Conservation (phyloP, 1,284 basidiomycete genomes). For the Pascua sp. region DNA sequence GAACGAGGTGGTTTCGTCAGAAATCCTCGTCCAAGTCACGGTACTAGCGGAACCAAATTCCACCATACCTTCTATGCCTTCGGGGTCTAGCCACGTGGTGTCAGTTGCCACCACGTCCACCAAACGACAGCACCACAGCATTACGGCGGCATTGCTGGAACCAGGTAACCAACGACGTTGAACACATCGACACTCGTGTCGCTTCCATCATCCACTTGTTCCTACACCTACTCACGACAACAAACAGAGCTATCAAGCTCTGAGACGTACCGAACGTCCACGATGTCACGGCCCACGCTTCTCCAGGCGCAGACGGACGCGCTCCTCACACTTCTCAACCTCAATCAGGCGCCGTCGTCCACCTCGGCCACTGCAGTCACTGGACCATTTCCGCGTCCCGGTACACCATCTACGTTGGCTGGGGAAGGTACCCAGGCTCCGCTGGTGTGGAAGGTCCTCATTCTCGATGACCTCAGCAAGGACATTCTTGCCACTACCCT, state of each 20-base stretch:
- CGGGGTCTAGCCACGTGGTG: too few relatives aligned
- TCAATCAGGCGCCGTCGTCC: slow-evolving; percentile 45
- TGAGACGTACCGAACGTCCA: neutral
- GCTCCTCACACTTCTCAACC: slow-evolving; percentile 53
- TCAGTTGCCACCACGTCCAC: too few relatives aligned
- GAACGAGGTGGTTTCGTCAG: neutral
- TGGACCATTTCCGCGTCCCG: slow-evolving; percentile 37
- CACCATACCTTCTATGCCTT: too few relatives aligned
- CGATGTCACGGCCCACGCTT: slow-evolving; percentile 47
- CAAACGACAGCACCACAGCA: too few relatives aligned
- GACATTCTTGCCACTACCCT: slow-evolving; percentile 93
- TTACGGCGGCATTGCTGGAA: too few relatives aligned
- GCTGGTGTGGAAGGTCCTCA: slow-evolving; percentile 93
- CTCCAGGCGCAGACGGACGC: slow-evolving; percentile 52
- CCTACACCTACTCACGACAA: too few relatives aligned
- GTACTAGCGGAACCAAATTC: too few relatives aligned
- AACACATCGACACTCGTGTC: too few relatives aligned
- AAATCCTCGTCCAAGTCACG: neutral
- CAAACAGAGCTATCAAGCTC: neutral
- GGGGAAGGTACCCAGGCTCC: slow-evolving; percentile 57
- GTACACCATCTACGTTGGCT: slow-evolving; percentile 31
- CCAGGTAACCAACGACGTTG: too few relatives aligned
- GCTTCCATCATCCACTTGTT: neutral
- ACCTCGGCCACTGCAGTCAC: slow-evolving; percentile 13
- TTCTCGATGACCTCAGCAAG: slow-evolving; percentile 92